Evolutionary conservation across 208 protist genomes (phyloP), one percentile per base, ranked within the genome.

Genomic region (Vickermania ingenoplastis): DNA sequence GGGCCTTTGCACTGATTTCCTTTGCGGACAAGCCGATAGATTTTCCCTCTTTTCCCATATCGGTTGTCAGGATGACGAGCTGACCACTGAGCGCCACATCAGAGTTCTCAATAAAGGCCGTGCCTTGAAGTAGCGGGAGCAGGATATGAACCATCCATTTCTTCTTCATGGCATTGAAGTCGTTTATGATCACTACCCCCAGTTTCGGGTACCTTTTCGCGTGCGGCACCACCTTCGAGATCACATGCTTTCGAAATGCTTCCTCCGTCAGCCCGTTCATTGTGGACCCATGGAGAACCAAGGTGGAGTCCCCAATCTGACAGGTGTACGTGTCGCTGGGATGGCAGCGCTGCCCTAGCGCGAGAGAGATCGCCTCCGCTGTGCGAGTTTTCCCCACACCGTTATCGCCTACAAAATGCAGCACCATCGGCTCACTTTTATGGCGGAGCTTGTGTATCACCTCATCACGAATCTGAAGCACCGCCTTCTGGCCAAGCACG

Each of bases 351-450:
- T 81, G 73, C 1, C 67, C 81, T 14, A 89, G 31, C 7, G 86
- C 73, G 4, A 86, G 66, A 3, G 86, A 92, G 50, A 92, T 79
- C 7, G 82, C 59, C 64, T 88, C 74, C 28, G 86, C 82, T 23
- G 65, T 45, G 21, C 67, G 73, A 1, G 85, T 92, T 67, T 92
- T 92, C 27, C 85, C 85, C 1, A 92, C 85, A 22, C 85, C 85
- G 57, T 92, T 92, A 69, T 92, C 85, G 22, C 85, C 85, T 2
- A 81, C 81, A 68, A 92, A 86, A 52, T 89, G 81, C 21, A 92
- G 59, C 7, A 92, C 69, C 21, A 85, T 60, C 2, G 72, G 67
- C 62, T 77, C 73, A 24, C 71, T 55, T 11, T 63, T 53, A 52
- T 73, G 63, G n/a, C 52, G 55, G 54, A 91, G 73, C 53, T 91